phyloP scores from a whole-genome alignment of 768 basidiomycete genomes.

The Trametes cubensis region DNA sequence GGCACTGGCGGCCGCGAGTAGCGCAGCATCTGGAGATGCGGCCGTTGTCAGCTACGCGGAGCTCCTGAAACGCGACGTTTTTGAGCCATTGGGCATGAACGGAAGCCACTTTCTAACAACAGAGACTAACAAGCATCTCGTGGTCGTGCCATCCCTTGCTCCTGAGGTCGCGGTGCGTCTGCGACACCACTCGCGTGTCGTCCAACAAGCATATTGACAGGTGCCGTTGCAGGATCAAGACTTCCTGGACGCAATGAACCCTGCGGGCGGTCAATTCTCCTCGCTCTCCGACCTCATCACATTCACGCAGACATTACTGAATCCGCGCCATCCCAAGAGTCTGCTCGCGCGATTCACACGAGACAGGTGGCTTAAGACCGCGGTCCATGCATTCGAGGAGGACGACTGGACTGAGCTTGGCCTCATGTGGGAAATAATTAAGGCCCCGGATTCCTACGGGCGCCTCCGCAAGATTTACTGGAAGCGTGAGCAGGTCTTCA shows the following conservation, averaged over 20 bases:
- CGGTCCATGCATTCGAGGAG: conserved; percentile 36
- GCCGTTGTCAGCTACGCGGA: conserved; percentile 36
- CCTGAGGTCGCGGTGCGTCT: conserved; percentile 40
- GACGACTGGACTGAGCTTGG: conserved; percentile 31
- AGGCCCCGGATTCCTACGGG: conserved; percentile 25
- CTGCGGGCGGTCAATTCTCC: conserved; percentile 53
- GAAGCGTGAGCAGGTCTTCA: conserved; percentile 29
- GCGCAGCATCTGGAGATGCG: conserved; percentile 8
- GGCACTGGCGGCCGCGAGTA: conserved; percentile 39
- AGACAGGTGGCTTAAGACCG: conserved; percentile 34
- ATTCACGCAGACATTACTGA: conserved; percentile 48
- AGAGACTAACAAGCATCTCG: conserved; percentile 36
- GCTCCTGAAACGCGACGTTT: conserved; percentile 51
- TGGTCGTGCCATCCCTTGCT: conserved; percentile 45
- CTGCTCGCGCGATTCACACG: conserved; percentile 23
- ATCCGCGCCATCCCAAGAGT: conserved; percentile 37
- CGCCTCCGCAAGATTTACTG: conserved; percentile 32
- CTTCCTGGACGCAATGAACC: conserved; percentile 43
- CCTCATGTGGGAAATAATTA: conserved; percentile 31
- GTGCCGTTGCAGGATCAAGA: conserved; percentile 38
- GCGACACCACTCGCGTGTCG: too few relatives aligned
- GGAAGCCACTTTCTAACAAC: conserved; percentile 48
- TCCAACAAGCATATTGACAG: not conserved
- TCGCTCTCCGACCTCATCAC: conserved; percentile 49
- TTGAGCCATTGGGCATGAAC: conserved; percentile 48